Evolutionary conservation across 345 rosid species (phyloP).

Genomic region (Eucalyptus tenuipes): DNA sequence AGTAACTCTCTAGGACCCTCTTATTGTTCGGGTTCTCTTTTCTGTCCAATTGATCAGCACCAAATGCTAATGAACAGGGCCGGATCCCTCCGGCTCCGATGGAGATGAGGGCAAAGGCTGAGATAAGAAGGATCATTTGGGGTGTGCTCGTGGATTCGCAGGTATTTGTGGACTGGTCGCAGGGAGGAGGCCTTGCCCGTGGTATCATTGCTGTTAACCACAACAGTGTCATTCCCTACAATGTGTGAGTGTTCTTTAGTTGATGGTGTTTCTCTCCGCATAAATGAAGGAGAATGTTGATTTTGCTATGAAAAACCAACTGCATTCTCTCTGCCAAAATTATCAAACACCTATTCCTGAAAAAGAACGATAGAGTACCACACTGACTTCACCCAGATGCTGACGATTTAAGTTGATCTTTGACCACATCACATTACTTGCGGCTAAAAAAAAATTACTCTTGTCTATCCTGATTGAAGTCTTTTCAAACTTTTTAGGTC

Average conservation of each 20-base stretch:
- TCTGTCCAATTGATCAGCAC: slow-evolving; percentile 18
- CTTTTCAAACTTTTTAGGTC: not conserved
- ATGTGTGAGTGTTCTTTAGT: not conserved
- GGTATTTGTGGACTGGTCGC: slow-evolving; percentile 4
- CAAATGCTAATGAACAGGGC: slow-evolving; percentile 15
- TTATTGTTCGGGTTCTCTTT: slow-evolving; percentile 1
- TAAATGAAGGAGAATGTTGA: not conserved
- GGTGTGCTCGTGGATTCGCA: slow-evolving; percentile 39
- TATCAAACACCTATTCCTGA: not conserved
- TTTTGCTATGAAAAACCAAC: not conserved
- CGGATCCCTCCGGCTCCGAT: slow-evolving; percentile 17
- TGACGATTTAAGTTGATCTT: not conserved
- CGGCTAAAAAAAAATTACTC: not conserved
- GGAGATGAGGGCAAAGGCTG: slow-evolving; percentile 15
- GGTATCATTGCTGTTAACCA: slow-evolving; percentile 72
- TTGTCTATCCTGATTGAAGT: not conserved
- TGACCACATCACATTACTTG: not conserved
- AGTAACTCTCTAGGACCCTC: slow-evolving; percentile 10
- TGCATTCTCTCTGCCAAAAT: not conserved
- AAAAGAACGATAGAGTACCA: not conserved
- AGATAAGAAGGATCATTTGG: slow-evolving; percentile 19
- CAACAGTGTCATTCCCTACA: slow-evolving; percentile 49
- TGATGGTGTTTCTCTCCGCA: not conserved
- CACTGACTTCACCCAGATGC: not conserved
- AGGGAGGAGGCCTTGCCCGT: slow-evolving; percentile 42